A percentile compares a stretch with the other conserved stretches of the same genome.
Evolutionary conservation across 1,284 basidiomycete species (phyloP).

Genomic region (Vanrija sp.): DNA sequence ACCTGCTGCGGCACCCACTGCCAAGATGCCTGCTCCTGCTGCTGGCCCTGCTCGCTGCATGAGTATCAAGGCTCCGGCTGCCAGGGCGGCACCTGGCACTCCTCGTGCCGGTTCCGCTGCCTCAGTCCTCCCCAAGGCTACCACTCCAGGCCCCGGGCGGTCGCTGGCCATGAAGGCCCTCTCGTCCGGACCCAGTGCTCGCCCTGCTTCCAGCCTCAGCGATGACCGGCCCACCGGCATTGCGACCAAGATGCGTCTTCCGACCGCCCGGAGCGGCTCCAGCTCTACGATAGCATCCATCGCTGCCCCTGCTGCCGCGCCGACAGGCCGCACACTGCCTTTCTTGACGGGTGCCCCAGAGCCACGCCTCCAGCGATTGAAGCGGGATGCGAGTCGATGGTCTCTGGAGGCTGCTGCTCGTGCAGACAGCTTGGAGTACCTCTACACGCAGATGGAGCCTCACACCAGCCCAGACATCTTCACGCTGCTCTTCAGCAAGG

Average conservation of each 20-base stretch:
- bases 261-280: constrained; percentile 21
- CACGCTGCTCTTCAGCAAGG: constrained; percentile 85
- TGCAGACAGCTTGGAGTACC: constrained; percentile 75
- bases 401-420: constrained; percentile 66
- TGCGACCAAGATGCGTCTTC: constrained; percentile 8
- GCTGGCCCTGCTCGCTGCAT: constrained; percentile 1
- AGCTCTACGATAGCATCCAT: constrained; percentile 13
- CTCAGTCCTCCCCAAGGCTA: neutral
- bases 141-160: constrained; percentile 28
- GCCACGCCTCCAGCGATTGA: constrained; percentile 66
- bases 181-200: constrained; percentile 27
- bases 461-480: constrained; percentile 72
- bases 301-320: constrained; percentile 16
- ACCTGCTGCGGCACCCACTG: constrained; percentile 18
- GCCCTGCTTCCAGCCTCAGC: constrained; percentile 26
- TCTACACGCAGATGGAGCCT: constrained; percentile 89
- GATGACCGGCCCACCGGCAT: constrained; percentile 31
- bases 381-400: constrained; percentile 78
- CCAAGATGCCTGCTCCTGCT: constrained; percentile 12
- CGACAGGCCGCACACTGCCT: constrained; percentile 36
- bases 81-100: constrained; percentile 1
- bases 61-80: too few relatives aligned
- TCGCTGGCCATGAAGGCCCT: constrained; percentile 46
- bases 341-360: constrained; percentile 71
- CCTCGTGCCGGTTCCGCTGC: constrained; percentile 3